phyloP scores from a whole-genome alignment of 2,329 filamentous ascomycete genomes.

The Talaromyces sp. region DNA sequence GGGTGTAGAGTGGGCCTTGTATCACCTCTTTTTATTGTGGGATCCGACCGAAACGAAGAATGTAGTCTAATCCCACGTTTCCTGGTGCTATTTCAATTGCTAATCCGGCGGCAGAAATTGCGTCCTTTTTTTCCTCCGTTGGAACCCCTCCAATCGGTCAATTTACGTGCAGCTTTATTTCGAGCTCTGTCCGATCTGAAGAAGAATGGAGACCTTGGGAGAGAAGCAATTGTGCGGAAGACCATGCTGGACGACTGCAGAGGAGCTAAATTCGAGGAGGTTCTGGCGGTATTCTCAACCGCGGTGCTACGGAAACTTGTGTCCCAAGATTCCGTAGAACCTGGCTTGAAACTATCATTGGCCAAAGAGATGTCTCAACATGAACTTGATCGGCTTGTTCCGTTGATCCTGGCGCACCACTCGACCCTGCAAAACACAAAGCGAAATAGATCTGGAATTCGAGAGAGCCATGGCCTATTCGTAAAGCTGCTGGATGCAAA shows the following conservation, averaged over 20 bases:
- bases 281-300: conserved; percentile 77
- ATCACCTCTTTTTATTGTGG: conserved; percentile 78
- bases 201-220: conserved; percentile 74
- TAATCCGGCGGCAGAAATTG: conserved; percentile 58
- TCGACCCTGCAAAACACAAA: conserved; percentile 57
- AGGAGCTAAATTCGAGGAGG: conserved; percentile 81
- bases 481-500: conserved; percentile 59
- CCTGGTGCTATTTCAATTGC: not conserved
- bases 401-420: conserved; percentile 68
- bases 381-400: conserved; percentile 45
- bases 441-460: conserved; percentile 54
- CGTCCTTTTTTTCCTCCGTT: conserved; percentile 84
- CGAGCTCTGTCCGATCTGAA: conserved; percentile 78
- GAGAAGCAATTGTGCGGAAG: conserved; percentile 77
- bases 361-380: conserved; percentile 34
- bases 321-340: conserved; percentile 30
- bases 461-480: conserved; percentile 58
- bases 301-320: conserved; percentile 69
- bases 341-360: conserved; percentile 52
- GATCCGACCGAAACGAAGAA: conserved; percentile 67
- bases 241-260: conserved; percentile 97
- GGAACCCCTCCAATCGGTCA: conserved; percentile 84
- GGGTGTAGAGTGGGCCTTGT: conserved; percentile 85
- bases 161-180: conserved; percentile 77
- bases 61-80: conserved; percentile 12